Base-by-base conservation (phyloP, 2,329 filamentous ascomycete species). In the Teratosphaeria destructans region DNA sequence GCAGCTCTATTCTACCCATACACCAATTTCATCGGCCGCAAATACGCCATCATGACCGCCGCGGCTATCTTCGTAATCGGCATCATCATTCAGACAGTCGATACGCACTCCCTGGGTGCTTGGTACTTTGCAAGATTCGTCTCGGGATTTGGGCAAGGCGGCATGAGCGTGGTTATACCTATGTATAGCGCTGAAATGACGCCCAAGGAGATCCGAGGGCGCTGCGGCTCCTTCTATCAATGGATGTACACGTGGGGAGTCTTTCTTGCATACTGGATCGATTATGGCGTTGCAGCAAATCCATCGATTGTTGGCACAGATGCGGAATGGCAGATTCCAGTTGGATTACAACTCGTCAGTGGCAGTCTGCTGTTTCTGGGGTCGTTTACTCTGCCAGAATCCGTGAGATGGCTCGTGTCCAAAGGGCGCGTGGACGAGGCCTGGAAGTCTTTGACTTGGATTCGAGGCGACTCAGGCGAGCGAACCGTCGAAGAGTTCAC, bases 241-340 rank as follows among this genome's bases (percentile, higher is more conserved):
- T 76, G 77, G 62, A 76, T 80, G 58, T 82, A 77, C 61, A 77
- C 78, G 0, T 70, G 62, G 73, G 80, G 70, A 0, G 81, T 82
- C 37, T 76, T 81, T 49, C 70, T 76, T 0, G 78, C 76, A 23
- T 61, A 61, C 47, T 61, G 59, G 57, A 43, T 82, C 53, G 79
- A 82, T 65, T 82, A 82, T 60, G 79, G 73, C 10, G 76, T 78
- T 5, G 64, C 71, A 2, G 66, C 68, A 23, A 67, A 68, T 47
- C 68, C 77, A 39, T 60, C 63, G 16, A 63, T 76, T 0, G 70
- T 69, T 2, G 64, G 67, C 8, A 49, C 43, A 49, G 43, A 49
- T 49, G 64, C 63, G n/a, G 79, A 84, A 69, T 84, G 81, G 82
- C 81, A 82, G 68, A 76, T 83, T 61, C 81, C 77, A 1, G 77